Evolutionary conservation across 306 rosid species (phyloP).

Genomic region (Echinosophora koreensis): DNA sequence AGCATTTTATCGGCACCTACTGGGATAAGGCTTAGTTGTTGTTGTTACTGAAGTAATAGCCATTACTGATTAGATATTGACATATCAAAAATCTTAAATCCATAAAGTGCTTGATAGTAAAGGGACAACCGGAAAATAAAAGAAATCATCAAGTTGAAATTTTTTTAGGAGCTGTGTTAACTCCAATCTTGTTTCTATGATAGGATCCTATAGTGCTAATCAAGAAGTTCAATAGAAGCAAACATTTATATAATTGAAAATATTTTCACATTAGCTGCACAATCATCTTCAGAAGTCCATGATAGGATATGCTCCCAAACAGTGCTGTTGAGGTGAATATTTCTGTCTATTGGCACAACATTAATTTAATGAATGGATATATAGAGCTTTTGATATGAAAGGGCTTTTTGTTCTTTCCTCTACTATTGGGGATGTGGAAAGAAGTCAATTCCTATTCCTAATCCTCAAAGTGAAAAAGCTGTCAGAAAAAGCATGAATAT

Average conservation of each 20-base stretch:
- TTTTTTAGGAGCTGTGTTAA: neutral
- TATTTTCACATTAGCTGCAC: neutral
- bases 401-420: neutral
- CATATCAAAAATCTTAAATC: neutral
- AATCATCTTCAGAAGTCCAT: neutral
- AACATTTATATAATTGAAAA: neutral
- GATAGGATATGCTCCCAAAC: constrained; percentile 13
- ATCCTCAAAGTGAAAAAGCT: neutral
- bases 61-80: neutral
- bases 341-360: neutral
- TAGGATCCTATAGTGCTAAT: constrained; percentile 10
- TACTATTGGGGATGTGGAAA: neutral
- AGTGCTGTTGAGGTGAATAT: neutral
- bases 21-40: neutral
- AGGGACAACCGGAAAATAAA: neutral
- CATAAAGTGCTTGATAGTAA: neutral
- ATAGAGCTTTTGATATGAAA: neutral
- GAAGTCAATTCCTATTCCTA: neutral
- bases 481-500: neutral
- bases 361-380: neutral
- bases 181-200: constrained; percentile 1
- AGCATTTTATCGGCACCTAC: neutral
- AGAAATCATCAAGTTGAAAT: neutral
- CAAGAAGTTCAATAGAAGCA: neutral
- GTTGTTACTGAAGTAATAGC: neutral